Evolutionary conservation across 2,329 filamentous ascomycete genomes (phyloP), one percentile per base, ranked within the genome.

Genomic region (Cytospora schulzeri): DNA sequence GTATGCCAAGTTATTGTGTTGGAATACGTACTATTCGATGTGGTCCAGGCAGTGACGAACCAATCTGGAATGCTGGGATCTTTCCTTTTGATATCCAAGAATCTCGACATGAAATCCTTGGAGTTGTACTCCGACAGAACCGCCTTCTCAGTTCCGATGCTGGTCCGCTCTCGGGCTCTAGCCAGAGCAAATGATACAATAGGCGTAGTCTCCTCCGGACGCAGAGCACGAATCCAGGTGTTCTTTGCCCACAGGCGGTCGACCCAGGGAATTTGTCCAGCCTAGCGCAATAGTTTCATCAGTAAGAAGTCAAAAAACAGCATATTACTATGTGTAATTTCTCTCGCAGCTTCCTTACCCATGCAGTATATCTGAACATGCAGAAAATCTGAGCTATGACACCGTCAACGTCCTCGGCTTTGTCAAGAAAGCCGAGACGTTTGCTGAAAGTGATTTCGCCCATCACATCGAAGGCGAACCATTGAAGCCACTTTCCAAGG

Each of bases 21-120:
- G 35, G 17, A 38, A 38, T 38, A 38, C 35, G 35, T 38, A 38
- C 35, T 38, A 62, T 72, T 73, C 26, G 70, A 61, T 4, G 26
- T 22, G 24, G 59, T 61, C 59, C 59, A 61, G 19, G 51, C 19
- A 38, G 51, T 55, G 28, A 55, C 33, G 19, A 35, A 55, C 53
- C 53, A 55, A n/a, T 55, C n/a, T 4, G 56, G 56, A 24, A 58
- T 41, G 17, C 35, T 31, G 6, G 56, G 56, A 19, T 58, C 41
- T 33, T 58, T 55, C 1, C 12, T 22, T n/a, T 33, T 19, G 9
- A 33, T 33, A 14, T n/a, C 53, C 29, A 55, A 33, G 19, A 55
- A 55, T n/a, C 53, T 29, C 19, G 53, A 55, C 19, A 55, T 55
- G 29, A 55, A 55, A 26, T 55, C 53, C 22, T 33, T 29, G 9